Base-by-base conservation (phyloP, 176 grass and related monocot species). In the Oryza glumipatula region DNA sequence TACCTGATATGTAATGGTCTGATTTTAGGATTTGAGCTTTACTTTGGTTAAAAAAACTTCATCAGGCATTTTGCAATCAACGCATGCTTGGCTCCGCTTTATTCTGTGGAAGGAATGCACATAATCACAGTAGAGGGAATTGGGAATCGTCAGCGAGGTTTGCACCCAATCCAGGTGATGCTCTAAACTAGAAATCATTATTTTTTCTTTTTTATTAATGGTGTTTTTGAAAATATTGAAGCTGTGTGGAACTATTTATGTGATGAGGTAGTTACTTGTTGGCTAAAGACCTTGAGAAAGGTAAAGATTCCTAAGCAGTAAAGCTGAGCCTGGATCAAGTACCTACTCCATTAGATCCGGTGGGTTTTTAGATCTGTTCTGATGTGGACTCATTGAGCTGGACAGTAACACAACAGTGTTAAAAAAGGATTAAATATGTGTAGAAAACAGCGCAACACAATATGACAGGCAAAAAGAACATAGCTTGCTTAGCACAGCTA, bases 71-170 rank as follows among this genome's bases (percentile, higher is more conserved):
- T 88, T 78, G 93, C 96, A 76, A 94, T 98, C 80, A 98, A 98
- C 72, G 96, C 93, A 80, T 98, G 96, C 75, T 83, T 98, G 85
- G 87, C 96, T 91, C 96, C 93, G 33, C 91, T 98, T 80, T 98
- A 98, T 88, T 95, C 93, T 54, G 71, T 98, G 65, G 96, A 98
- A 82, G 96, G 96, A 89, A 98, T 95, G 93, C 96, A 98, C 73
- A 85, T 98, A 90, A 95, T 98, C 58, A 98, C 96, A 78, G 89
- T 98, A 30, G 96, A 98, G 83, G 96, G 96, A 86, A 81, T 98
- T 86, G 96, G 93, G 85, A 83, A 98, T 91, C 83, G 76, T 6
- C 86, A 75, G 48, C 84, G 46, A 85, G 91, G 93, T 89, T 84
- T 98, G 76, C 96, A 98, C 73, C 96, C 96, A 61, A 85, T 98